phyloP scores from a whole-genome alignment of 768 basidiomycete genomes.

The Sarcomyxa edulis region DNA sequence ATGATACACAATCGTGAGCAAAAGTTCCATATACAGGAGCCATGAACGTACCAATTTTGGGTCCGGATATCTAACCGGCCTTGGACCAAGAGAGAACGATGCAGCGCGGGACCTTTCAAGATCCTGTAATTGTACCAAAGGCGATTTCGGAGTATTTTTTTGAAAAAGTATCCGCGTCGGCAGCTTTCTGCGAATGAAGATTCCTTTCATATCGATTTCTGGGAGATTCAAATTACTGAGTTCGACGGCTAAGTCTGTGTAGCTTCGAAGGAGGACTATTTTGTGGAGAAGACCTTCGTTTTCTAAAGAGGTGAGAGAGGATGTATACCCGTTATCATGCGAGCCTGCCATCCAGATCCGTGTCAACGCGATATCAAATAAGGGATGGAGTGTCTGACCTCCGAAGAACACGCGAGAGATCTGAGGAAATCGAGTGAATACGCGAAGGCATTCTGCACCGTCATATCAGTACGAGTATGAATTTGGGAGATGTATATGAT shows the following conservation, averaged over 20 bases:
- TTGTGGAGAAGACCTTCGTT: conserved; percentile 39
- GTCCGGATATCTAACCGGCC: too few relatives aligned
- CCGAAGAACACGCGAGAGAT: conserved; percentile 43
- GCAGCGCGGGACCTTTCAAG: too few relatives aligned
- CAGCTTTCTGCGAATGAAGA: conserved; percentile 38
- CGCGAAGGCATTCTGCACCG: conserved; percentile 35
- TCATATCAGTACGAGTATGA: conserved; percentile 1
- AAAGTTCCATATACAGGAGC: too few relatives aligned
- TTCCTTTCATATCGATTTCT: conserved; percentile 27
- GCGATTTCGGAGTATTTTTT: too few relatives aligned
- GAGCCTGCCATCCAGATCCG: conserved; percentile 24
- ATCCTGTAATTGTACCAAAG: too few relatives aligned
- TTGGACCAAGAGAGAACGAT: too few relatives aligned
- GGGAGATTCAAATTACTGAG: conserved; percentile 32
- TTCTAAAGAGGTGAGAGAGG: conserved; percentile 32
- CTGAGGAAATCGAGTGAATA: conserved; percentile 39
- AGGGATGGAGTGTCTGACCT: conserved; percentile 24
- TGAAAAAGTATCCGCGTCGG: too few relatives aligned
- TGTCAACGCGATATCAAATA: neutral
- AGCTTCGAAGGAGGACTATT: conserved; percentile 40
- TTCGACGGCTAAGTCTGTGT: conserved; percentile 35
- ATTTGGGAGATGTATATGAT: too few relatives aligned
- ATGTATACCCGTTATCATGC: conserved; percentile 47
- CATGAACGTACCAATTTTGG: too few relatives aligned
- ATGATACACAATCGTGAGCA: too few relatives aligned